These are phyloP conservation scores for Saprolegnia diclina DNA, from an alignment of 352 stramenopile species.

Conservation along the genomic window DNA sequence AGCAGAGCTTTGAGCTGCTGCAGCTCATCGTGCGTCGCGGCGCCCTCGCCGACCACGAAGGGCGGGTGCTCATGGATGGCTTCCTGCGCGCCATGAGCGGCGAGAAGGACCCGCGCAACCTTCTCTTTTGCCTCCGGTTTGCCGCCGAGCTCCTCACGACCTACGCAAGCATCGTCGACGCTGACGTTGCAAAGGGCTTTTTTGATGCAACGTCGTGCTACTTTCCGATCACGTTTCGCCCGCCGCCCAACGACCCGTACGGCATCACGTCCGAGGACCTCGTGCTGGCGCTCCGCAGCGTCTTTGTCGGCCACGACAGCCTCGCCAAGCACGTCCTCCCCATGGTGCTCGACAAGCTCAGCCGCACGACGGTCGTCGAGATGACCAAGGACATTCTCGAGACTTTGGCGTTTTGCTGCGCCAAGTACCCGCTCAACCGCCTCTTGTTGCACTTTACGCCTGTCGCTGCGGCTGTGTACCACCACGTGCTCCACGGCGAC, in stretches of 20 bases:
- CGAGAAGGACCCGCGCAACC: slow-evolving; percentile 86
- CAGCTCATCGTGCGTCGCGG: slow-evolving; percentile 42
- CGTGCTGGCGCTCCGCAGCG: slow-evolving; percentile 67
- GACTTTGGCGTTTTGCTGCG: slow-evolving; percentile 77
- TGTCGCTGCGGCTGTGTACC: slow-evolving; percentile 64
- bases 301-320: slow-evolving; percentile 71
- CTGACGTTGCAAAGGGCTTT: slow-evolving; percentile 71
- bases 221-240: slow-evolving; percentile 89
- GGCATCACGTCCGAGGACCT: slow-evolving; percentile 85
- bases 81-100: slow-evolving; percentile 83
- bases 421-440: slow-evolving; percentile 74
- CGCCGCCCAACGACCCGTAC: slow-evolving; percentile 86
- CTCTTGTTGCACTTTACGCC: slow-evolving; percentile 62
- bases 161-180: slow-evolving; percentile 59
- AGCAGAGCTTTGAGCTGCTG: slow-evolving; percentile 79
- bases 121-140: slow-evolving; percentile 74
- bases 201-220: slow-evolving; percentile 90
- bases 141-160: slow-evolving; percentile 50
- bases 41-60: slow-evolving; percentile 30
- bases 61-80: slow-evolving; percentile 47
- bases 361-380: slow-evolving; percentile 56
- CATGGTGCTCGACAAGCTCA: slow-evolving; percentile 85
- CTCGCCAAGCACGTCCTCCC: slow-evolving; percentile 75
- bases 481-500: slow-evolving; percentile 78
- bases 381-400: slow-evolving; percentile 76